Evolutionary conservation across 305 asterid species (phyloP).

Genomic region (Lippia alba): DNA sequence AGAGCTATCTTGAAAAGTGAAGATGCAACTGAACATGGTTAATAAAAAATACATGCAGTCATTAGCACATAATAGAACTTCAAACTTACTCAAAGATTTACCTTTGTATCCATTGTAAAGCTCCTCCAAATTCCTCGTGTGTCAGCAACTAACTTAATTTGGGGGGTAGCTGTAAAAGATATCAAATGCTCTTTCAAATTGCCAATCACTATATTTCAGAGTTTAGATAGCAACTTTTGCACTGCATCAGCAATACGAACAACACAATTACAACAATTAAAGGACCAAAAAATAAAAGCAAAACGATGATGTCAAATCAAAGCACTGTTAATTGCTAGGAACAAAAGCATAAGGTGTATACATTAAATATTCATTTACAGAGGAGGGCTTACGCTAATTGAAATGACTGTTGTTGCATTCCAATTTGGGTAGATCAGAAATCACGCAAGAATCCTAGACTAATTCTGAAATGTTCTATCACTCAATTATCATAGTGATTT

Average conservation of each 20-base stretch:
- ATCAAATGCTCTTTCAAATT: constrained; percentile 96
- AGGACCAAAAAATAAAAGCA: constrained; percentile 12
- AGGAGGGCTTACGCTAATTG: too few relatives aligned
- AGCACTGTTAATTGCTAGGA: neutral
- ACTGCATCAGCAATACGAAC: constrained; percentile 51
- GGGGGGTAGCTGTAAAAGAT: constrained; percentile 85
- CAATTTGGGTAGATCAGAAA: too few relatives aligned
- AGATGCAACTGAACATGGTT: constrained; percentile 15
- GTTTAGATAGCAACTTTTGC: constrained; percentile 88
- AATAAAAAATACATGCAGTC: neutral
- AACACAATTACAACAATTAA: neutral
- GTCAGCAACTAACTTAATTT: constrained; percentile 72
- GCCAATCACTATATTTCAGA: constrained; percentile 91
- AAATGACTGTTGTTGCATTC: too few relatives aligned
- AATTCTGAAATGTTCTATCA: too few relatives aligned
- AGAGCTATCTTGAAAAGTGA: constrained; percentile 18
- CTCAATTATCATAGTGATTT: too few relatives aligned
- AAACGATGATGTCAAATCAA: neutral
- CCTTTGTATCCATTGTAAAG: constrained; percentile 96
- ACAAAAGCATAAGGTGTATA: constrained; percentile 1
- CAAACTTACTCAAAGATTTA: constrained; percentile 30
- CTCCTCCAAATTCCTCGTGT: constrained; percentile 91
- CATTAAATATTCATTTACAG: neutral
- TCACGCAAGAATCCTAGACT: too few relatives aligned
- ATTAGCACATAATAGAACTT: constrained; percentile 13